Percentiles rank a stretch among this genome's conserved stretches.
Evolutionary conservation across 2,329 filamentous ascomycete genomes (phyloP).

Genomic region (Mollisiaceae sp.): DNA sequence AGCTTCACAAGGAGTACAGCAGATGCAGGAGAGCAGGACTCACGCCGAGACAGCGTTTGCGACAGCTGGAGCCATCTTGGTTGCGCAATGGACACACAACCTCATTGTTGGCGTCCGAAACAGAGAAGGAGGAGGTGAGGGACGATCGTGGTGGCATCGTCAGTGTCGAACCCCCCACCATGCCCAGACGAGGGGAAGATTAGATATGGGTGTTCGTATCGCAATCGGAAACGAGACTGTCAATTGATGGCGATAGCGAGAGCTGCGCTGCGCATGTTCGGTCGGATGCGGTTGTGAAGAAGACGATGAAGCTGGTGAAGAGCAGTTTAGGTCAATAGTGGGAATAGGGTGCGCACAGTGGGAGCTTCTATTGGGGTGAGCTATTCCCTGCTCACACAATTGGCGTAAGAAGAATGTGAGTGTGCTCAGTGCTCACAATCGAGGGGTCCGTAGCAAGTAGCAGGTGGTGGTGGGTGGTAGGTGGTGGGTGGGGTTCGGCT

Average conservation of each 20-base stretch:
- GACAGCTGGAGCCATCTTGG: slow-evolving; percentile 94
- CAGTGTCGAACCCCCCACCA: slow-evolving; percentile 60
- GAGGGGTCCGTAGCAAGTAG: background rate
- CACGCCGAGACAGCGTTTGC: slow-evolving; percentile 97
- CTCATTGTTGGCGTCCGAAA: slow-evolving; percentile 91
- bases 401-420: slow-evolving; percentile 23
- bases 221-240: slow-evolving; percentile 30
- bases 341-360: slow-evolving; percentile 15
- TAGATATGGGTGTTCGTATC: slow-evolving; percentile 32
- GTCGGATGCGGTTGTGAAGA: background rate
- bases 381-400: slow-evolving; percentile 28
- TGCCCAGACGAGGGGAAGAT: slow-evolving; percentile 42
- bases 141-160: slow-evolving; percentile 86
- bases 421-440: slow-evolving; percentile 1
- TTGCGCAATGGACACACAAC: slow-evolving; percentile 96
- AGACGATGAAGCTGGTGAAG: slow-evolving; percentile 11
- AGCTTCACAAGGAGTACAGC: slow-evolving; percentile 38
- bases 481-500: background rate
- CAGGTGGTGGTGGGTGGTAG: background rate
- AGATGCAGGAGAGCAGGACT: slow-evolving; percentile 57
- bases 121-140: slow-evolving; percentile 88
- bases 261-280: slow-evolving; percentile 23
- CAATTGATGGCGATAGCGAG: slow-evolving; percentile 29
- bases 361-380: slow-evolving; percentile 18
- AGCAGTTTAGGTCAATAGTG: slow-evolving; percentile 9